phyloP scores from a whole-genome alignment of 2,329 filamentous ascomycete genomes.

The Aspergillus clavatus region DNA sequence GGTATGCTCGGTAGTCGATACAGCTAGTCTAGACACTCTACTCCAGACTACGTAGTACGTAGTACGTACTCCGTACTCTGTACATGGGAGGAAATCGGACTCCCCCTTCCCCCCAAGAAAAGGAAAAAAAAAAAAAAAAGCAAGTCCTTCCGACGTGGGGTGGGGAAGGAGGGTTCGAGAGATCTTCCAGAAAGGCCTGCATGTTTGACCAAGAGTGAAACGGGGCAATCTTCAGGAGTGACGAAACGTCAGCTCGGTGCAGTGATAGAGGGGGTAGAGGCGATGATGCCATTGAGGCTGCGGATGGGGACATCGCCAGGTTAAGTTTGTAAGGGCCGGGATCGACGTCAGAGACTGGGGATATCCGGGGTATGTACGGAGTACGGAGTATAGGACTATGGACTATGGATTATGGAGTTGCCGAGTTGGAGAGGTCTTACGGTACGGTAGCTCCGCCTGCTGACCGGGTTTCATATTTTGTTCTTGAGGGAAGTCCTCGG shows the following conservation, averaged over 20 bases:
- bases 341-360: background rate
- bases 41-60: background rate
- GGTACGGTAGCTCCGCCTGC: too few species aligned
- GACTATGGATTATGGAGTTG: too few species aligned
- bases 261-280: slow-evolving; percentile 5
- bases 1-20: too few species aligned
- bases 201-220: slow-evolving; percentile 1
- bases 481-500: too few species aligned
- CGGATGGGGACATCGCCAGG: slow-evolving; percentile 8
- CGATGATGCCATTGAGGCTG: slow-evolving; percentile 20
- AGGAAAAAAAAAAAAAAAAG: background rate
- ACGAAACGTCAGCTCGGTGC: slow-evolving; percentile 7
- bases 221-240: slow-evolving; percentile 3
- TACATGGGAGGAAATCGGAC: background rate
- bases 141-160: too few species aligned
- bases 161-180: too few species aligned
- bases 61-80: background rate
- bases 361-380: background rate
- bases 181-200: slow-evolving; percentile 9
- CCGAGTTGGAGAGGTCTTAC: too few species aligned
- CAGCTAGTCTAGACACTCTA: too few species aligned
- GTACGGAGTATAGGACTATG: too few species aligned
- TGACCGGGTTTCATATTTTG: too few species aligned
- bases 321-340: slow-evolving; percentile 1
- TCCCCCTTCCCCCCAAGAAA: too few species aligned